These are phyloP conservation scores for Eleusine indica DNA, from an alignment of 176 grass and related monocot species.

Conservation along the genomic window DNA sequence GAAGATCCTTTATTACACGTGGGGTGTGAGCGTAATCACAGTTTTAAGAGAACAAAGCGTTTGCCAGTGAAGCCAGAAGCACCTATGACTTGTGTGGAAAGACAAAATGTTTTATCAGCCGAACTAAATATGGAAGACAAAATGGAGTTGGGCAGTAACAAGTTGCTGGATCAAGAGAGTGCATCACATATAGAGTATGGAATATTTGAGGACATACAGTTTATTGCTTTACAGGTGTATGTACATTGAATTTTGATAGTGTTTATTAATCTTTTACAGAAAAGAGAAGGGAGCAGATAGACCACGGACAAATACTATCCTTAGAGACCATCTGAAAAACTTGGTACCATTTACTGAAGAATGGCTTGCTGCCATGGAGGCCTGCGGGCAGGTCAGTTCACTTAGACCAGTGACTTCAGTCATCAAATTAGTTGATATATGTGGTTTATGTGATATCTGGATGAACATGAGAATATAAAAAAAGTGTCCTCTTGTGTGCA, in stretches of 20 bases:
- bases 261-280: conserved; percentile 39
- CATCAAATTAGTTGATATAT: neutral
- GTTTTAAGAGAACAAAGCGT: conserved; percentile 31
- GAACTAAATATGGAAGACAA: conserved; percentile 37
- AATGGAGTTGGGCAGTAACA: conserved; percentile 47
- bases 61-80: conserved; percentile 13
- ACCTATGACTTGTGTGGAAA: conserved; percentile 6
- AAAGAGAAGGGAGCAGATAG: conserved; percentile 31
- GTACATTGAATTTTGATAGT: conserved; percentile 7
- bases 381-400: conserved; percentile 73
- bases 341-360: conserved; percentile 83
- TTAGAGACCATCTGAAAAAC: conserved; percentile 53
- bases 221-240: conserved; percentile 20
- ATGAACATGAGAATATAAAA: conserved; percentile 1
- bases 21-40: neutral
- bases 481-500: neutral
- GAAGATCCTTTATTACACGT: conserved; percentile 19
- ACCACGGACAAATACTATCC: conserved; percentile 29
- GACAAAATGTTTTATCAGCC: neutral
- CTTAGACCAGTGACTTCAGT: conserved; percentile 11
- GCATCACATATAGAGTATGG: conserved; percentile 40
- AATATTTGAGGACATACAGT: conserved; percentile 12
- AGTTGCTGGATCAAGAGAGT: conserved; percentile 21
- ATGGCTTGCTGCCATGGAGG: conserved; percentile 78
- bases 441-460: conserved; percentile 24